These are phyloP conservation scores for Serendipita sp. DNA, from an alignment of 768 basidiomycete genomes.

Conservation along the genomic window DNA sequence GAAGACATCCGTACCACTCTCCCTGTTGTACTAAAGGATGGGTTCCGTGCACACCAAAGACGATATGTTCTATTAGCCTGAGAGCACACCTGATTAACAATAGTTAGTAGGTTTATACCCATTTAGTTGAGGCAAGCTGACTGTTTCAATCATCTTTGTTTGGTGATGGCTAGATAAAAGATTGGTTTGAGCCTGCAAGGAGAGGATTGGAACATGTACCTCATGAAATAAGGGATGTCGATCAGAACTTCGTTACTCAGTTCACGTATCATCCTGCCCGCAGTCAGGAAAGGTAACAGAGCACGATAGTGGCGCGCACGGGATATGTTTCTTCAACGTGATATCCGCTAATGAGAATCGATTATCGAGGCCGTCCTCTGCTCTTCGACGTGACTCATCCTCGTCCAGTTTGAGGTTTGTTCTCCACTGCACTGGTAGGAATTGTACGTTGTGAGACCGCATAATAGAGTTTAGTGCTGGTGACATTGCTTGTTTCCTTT, in stretches of 20 bases:
- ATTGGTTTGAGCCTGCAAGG: not conserved
- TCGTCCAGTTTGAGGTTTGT: slow-evolving; percentile 21
- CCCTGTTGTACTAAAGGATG: slow-evolving; percentile 22
- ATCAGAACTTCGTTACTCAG: slow-evolving; percentile 26
- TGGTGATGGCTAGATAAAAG: slow-evolving; percentile 19
- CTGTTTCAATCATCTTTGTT: slow-evolving; percentile 27
- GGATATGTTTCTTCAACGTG: slow-evolving; percentile 26
- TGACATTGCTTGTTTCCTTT: slow-evolving; percentile 22
- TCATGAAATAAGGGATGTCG: slow-evolving; percentile 30
- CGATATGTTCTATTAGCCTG: slow-evolving; percentile 27
- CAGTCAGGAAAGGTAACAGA: not conserved
- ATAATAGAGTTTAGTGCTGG: slow-evolving; percentile 26
- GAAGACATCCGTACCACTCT: slow-evolving; percentile 16
- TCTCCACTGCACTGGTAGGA: slow-evolving; percentile 29
- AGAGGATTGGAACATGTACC: slow-evolving; percentile 8
- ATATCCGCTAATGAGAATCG: slow-evolving; percentile 26
- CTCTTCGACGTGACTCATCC: slow-evolving; percentile 20
- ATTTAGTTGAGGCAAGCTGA: slow-evolving; percentile 3
- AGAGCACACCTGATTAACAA: slow-evolving; percentile 16
- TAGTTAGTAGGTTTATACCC: not conserved
- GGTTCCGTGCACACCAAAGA: slow-evolving; percentile 27
- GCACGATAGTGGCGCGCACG: slow-evolving; percentile 14
- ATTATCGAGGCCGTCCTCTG: slow-evolving; percentile 28
- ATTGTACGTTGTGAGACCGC: slow-evolving; percentile 24
- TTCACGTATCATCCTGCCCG: slow-evolving; percentile 19